Conservation (phyloP, 208 protist genomes). For the Porcisia hertigi region DNA sequence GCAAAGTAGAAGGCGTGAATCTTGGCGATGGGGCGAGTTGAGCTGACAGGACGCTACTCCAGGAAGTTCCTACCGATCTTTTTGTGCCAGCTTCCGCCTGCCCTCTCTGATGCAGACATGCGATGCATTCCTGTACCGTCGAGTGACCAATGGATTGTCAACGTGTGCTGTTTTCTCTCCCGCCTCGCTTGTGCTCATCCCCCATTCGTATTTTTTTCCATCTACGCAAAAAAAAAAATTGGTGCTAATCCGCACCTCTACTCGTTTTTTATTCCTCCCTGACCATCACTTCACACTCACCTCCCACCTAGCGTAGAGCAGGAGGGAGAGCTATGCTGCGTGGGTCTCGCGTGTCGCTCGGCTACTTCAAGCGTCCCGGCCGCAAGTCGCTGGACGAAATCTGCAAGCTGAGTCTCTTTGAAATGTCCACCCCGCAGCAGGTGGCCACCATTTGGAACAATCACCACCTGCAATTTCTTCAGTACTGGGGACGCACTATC, state of each 20-base stretch:
- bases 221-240: no score
- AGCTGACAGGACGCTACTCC: no score
- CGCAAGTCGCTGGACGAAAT: conserved; percentile 90
- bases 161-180: neutral
- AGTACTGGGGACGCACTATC: conserved; percentile 90
- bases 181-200: neutral
- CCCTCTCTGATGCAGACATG: neutral
- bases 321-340: conserved; percentile 41
- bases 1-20: neutral
- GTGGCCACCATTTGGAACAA: conserved; percentile 87
- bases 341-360: conserved; percentile 17
- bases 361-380: conserved; percentile 76
- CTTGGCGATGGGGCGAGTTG: neutral
- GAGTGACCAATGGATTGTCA: neutral
- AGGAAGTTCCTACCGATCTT: no score
- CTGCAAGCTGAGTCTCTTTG: conserved; percentile 78
- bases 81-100: no score
- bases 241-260: neutral
- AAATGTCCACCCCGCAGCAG: conserved; percentile 68
- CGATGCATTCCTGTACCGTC: neutral
- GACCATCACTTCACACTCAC: neutral
- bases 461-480: conserved; percentile 87
- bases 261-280: no score
- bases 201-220: neutral
- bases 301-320: neutral